A percentile compares a stretch with the other conserved stretches of the same genome.
These are phyloP conservation scores for Cucumis melo DNA, from an alignment of 306 rosid genomes.

Conservation along the genomic window DNA sequence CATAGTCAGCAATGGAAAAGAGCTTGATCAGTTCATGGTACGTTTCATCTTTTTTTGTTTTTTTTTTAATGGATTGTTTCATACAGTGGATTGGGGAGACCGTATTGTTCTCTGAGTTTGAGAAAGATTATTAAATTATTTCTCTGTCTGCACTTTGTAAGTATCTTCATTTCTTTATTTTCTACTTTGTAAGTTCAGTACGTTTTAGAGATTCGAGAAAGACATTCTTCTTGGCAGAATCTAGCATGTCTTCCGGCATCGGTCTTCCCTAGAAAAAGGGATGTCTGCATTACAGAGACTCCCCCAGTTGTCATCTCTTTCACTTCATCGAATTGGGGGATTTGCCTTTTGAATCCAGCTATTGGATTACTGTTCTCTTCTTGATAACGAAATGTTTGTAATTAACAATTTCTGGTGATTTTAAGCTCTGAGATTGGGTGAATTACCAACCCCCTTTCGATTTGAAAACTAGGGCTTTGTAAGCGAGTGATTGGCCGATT, in stretches of 20 bases:
- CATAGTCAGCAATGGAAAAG: constrained; percentile 55
- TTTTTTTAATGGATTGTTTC: not conserved
- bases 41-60: not conserved
- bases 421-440: not conserved
- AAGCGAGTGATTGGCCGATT: not conserved
- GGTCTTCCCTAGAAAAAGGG: not conserved
- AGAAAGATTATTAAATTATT: not conserved
- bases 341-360: not conserved
- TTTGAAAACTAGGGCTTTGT: not conserved
- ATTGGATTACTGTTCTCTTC: not conserved
- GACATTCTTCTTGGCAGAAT: not conserved
- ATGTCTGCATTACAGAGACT: not conserved
- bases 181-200: not conserved
- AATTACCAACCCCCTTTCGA: not conserved
- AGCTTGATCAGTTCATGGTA: constrained; percentile 97
- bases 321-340: not conserved
- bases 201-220: not conserved
- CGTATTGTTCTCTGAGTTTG: not conserved
- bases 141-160: not conserved
- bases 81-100: not conserved
- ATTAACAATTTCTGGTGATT: not conserved
- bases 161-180: not conserved
- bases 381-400: not conserved
- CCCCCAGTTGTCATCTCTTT: not conserved
- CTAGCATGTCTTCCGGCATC: not conserved